Evolutionary conservation across 1,139 yeast species (phyloP).

Genomic region (Casaregolazyma suthepensis): DNA sequence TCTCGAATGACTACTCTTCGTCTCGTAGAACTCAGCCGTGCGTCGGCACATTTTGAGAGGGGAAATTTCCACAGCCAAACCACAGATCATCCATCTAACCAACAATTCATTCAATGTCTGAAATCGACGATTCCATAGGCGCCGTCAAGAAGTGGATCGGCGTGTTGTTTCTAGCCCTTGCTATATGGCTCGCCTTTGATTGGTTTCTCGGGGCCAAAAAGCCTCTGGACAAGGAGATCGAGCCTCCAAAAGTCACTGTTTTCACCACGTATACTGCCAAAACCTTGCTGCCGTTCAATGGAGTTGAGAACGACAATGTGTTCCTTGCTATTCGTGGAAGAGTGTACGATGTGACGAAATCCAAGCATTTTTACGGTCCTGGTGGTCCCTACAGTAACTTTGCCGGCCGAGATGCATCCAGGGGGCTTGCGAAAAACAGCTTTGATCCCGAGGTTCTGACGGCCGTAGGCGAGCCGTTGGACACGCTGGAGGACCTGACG

Average conservation of each 20-base stretch:
- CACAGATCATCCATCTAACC: background rate
- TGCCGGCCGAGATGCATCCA: conserved; percentile 94
- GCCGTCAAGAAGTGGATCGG: conserved; percentile 4
- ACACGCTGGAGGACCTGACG: conserved; percentile 54
- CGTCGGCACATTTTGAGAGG: background rate
- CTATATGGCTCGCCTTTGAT: conserved; percentile 10
- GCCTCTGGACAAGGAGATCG: conserved; percentile 25
- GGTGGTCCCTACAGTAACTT: conserved; percentile 93
- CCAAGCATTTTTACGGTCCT: conserved; percentile 89
- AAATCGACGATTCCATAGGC: background rate
- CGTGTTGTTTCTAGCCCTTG: conserved; percentile 8
- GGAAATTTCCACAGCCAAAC: background rate
- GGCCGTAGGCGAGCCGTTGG: conserved; percentile 52
- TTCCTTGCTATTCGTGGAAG: conserved; percentile 78
- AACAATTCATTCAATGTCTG: background rate
- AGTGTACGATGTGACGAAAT: conserved; percentile 79
- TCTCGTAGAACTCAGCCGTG: background rate
- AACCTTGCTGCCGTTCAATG: conserved; percentile 69
- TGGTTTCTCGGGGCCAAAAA: conserved; percentile 35
- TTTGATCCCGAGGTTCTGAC: conserved; percentile 52
- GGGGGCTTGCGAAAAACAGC: conserved; percentile 88
- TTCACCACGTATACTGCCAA: conserved; percentile 78
- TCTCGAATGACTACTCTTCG: no score
- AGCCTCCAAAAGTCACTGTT: conserved; percentile 51
- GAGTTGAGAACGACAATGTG: conserved; percentile 67